These are phyloP conservation scores for Diaporthe batatas DNA, from an alignment of 2,329 filamentous ascomycete species.

Conservation along the genomic window DNA sequence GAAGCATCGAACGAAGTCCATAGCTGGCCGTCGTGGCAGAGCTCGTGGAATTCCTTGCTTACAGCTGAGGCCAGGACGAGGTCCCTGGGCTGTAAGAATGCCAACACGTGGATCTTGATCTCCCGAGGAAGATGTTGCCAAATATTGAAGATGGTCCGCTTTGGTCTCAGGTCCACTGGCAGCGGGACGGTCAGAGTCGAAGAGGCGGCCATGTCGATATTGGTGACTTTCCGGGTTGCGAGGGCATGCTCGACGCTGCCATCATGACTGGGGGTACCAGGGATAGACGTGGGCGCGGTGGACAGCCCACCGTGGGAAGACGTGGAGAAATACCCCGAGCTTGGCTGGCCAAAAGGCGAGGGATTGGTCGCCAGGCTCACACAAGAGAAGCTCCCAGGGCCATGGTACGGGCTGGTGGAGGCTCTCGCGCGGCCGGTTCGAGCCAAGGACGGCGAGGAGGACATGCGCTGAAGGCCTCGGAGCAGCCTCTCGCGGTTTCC, in stretches of 20 bases:
- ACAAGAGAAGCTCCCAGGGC: conserved; percentile 65
- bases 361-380: conserved; percentile 63
- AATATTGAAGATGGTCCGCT: conserved; percentile 69
- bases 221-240: conserved; percentile 68
- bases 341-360: conserved; percentile 57
- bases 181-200: conserved; percentile 64
- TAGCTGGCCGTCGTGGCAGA: conserved; percentile 94
- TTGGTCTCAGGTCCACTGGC: conserved; percentile 72
- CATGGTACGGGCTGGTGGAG: conserved; percentile 76
- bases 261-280: conserved; percentile 57
- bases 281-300: conserved; percentile 54
- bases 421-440: conserved; percentile 75
- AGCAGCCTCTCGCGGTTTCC: conserved; percentile 75
- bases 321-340: conserved; percentile 50
- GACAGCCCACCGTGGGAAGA: conserved; percentile 49
- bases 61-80: conserved; percentile 83
- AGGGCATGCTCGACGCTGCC: conserved; percentile 62
- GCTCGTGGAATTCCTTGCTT: conserved; percentile 81
- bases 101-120: conserved; percentile 82
- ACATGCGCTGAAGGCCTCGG: conserved; percentile 82
- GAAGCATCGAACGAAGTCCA: conserved; percentile 89
- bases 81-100: conserved; percentile 82
- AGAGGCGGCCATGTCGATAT: conserved; percentile 56
- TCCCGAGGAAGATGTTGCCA: conserved; percentile 88
- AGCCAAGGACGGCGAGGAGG: conserved; percentile 81